Conservation (phyloP, 108 stramenopile species). For the Cylindrotheca closterium region DNA sequence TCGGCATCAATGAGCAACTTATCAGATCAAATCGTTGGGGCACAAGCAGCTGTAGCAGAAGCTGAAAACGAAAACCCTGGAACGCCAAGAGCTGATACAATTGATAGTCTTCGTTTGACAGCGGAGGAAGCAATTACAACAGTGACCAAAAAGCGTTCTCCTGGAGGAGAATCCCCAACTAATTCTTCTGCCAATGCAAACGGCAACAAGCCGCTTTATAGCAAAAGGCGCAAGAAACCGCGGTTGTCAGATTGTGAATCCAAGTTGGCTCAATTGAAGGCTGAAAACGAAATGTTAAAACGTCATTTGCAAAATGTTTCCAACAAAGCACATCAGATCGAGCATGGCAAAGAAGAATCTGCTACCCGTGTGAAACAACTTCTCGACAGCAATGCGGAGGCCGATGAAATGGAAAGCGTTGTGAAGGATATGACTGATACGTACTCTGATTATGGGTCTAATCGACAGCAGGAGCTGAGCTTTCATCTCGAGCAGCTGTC, state of each 20-base stretch:
- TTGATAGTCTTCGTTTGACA: constrained; percentile 32
- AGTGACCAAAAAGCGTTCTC: constrained; percentile 35
- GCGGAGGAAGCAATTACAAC: constrained; percentile 54
- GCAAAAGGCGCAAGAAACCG: constrained; percentile 59
- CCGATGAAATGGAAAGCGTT: constrained; percentile 30
- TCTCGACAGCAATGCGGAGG: constrained; percentile 29
- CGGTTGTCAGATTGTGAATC: constrained; percentile 52
- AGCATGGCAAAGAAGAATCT: constrained; percentile 40
- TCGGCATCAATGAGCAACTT: constrained; percentile 15
- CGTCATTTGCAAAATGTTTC: constrained; percentile 59
- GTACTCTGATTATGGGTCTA: constrained; percentile 83
- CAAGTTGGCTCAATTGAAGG: constrained; percentile 45
- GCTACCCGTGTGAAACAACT: constrained; percentile 23
- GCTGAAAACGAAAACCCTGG: constrained; percentile 2
- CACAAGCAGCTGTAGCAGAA: background rate
- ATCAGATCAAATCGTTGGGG: background rate
- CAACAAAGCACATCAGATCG: constrained; percentile 37
- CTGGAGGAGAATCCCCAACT: background rate
- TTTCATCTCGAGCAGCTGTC: constrained; percentile 87
- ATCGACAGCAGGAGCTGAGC: constrained; percentile 74
- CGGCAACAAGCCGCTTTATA: constrained; percentile 27
- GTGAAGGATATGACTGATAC: constrained; percentile 64
- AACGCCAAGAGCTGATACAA: constrained; percentile 7
- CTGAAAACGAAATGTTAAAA: constrained; percentile 64
- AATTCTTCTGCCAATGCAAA: background rate